A percentile compares a stretch with the other conserved stretches of the same genome.
These are phyloP conservation scores for Silene coronaria DNA, from an alignment of 179 eudicot genomes.

Conservation along the genomic window DNA sequence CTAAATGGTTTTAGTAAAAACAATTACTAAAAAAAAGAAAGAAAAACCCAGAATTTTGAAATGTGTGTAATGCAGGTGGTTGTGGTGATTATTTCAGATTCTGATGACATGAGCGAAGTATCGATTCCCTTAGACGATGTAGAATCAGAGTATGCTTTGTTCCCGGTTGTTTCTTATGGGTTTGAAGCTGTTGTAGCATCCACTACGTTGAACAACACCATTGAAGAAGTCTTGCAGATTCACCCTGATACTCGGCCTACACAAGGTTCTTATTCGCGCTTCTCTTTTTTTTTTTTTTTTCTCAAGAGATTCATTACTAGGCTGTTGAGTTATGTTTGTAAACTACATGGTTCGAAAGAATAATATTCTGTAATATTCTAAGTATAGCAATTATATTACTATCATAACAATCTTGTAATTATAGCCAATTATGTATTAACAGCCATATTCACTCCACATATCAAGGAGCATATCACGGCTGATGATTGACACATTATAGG, in stretches of 20 bases:
- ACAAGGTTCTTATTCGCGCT: neutral
- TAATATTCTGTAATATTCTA: too few species aligned
- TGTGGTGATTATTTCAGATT: conserved; percentile 2
- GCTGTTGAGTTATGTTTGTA: too few species aligned
- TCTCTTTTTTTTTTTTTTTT: neutral
- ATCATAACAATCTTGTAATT: too few species aligned
- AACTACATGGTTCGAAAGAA: too few species aligned
- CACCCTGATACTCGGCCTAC: neutral
- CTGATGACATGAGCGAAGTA: too few species aligned
- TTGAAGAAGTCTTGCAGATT: neutral
- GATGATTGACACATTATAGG: too few species aligned
- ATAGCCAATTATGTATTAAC: too few species aligned
- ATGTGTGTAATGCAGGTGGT: neutral
- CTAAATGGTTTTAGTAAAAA: too few species aligned
- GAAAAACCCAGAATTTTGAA: neutral
- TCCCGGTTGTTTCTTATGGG: conserved; percentile 8
- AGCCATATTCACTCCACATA: too few species aligned
- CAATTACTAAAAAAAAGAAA: too few species aligned
- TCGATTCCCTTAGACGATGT: neutral
- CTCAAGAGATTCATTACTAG: neutral
- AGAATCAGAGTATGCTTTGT: neutral
- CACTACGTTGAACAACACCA: neutral
- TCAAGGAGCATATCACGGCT: too few species aligned
- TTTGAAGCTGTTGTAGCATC: conserved; percentile 11
- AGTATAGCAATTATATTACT: too few species aligned